Evolutionary conservation across 208 protist species (phyloP).

Genomic region (Lotmaria passim): DNA sequence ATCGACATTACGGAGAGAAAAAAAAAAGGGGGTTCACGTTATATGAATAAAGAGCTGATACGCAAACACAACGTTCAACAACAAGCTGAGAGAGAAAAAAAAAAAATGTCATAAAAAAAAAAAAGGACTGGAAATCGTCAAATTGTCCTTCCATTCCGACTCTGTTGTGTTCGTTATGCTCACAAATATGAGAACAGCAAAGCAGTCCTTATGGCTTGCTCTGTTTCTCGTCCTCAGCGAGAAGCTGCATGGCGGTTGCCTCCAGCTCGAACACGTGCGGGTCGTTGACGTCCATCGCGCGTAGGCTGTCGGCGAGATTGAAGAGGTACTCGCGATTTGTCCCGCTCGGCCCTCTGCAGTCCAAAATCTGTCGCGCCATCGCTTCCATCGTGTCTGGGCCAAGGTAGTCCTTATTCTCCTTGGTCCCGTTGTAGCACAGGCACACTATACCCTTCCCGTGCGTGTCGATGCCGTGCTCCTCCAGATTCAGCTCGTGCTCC

Average conservation of each 20-base stretch:
- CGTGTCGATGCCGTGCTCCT: constrained; percentile 23
- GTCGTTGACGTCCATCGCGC: constrained; percentile 54
- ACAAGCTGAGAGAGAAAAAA: background rate
- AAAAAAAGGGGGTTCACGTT: constrained; percentile 1
- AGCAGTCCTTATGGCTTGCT: background rate
- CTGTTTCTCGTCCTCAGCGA: constrained; percentile 32
- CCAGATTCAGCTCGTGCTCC: constrained; percentile 25
- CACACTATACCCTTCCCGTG: constrained; percentile 40
- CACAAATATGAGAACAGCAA: background rate
- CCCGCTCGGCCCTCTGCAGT: constrained; percentile 59
- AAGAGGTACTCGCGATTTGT: constrained; percentile 83
- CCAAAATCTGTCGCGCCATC: constrained; percentile 73
- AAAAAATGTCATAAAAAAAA: too few species aligned
- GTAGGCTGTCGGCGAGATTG: constrained; percentile 57
- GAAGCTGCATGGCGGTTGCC: constrained; percentile 37
- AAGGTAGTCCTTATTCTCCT: constrained; percentile 69
- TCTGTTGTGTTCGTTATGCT: background rate
- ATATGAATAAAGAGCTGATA: too few species aligned
- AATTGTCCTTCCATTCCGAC: background rate
- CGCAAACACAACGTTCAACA: too few species aligned
- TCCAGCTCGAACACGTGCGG: constrained; percentile 81
- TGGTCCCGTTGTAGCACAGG: constrained; percentile 81
- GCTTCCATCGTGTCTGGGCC: constrained; percentile 54
- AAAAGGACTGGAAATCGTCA: background rate
- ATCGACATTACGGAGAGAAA: background rate